Evolutionary conservation across 345 rosid genomes (phyloP).

Genomic region (Erucastrum elatum): DNA sequence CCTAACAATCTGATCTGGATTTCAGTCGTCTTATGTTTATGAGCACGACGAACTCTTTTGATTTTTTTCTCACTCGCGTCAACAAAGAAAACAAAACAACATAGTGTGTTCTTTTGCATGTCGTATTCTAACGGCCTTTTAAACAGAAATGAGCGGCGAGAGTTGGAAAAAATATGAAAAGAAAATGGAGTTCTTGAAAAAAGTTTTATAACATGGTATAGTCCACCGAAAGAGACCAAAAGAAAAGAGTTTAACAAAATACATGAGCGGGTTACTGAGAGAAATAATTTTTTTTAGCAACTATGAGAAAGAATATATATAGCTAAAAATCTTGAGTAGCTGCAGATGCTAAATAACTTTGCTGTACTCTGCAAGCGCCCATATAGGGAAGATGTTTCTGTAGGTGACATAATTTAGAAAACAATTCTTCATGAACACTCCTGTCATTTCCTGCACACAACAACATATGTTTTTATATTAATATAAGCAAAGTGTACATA

Average conservation of each 20-base stretch:
- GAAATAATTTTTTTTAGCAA: neutral
- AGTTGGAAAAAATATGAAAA: neutral
- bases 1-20: slow-evolving; percentile 6
- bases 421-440: slow-evolving; percentile 65
- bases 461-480: neutral
- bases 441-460: slow-evolving; percentile 53
- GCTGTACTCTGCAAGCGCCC: slow-evolving; percentile 61
- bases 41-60: neutral
- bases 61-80: neutral
- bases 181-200: neutral
- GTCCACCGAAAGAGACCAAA: neutral
- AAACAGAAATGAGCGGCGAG: neutral
- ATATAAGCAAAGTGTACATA: neutral
- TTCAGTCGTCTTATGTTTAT: neutral
- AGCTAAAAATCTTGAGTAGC: neutral
- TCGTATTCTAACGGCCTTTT: neutral
- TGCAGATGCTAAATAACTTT: slow-evolving; percentile 11
- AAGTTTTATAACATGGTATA: neutral
- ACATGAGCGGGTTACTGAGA: neutral
- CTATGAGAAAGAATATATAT: neutral
- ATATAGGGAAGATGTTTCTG: slow-evolving; percentile 55
- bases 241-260: neutral
- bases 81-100: too few species aligned
- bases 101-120: neutral
- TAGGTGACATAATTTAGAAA: slow-evolving; percentile 65